Evolutionary conservation across 2,329 filamentous ascomycete genomes (phyloP).

Genomic region (Talaromyces sp.): DNA sequence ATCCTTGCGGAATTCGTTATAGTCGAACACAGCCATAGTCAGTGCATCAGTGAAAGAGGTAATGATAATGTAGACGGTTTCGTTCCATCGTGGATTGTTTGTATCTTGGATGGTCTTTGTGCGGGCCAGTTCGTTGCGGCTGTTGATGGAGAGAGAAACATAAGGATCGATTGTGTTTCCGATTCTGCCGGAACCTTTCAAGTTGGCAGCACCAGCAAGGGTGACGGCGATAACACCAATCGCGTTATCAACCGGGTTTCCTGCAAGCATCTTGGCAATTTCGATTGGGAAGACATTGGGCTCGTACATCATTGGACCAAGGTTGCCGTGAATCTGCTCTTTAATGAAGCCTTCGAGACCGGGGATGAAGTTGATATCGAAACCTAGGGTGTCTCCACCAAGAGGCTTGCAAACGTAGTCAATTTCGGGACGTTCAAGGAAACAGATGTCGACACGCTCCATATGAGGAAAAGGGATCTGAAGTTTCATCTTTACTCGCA

Average conservation of each 20-base stretch:
- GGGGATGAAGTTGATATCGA: constrained; percentile 98
- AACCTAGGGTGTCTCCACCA: constrained; percentile 89
- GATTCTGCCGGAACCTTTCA: constrained; percentile 95
- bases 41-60: constrained; percentile 85
- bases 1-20: constrained; percentile 93
- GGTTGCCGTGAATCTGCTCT: constrained; percentile 90
- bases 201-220: constrained; percentile 80
- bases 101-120: constrained; percentile 87
- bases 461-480: constrained; percentile 94
- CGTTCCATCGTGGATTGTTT: constrained; percentile 85
- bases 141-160: constrained; percentile 76
- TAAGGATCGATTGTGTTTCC: constrained; percentile 90
- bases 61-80: constrained; percentile 92
- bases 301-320: constrained; percentile 96
- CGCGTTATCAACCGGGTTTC: constrained; percentile 88
- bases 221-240: constrained; percentile 91
- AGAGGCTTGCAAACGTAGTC: constrained; percentile 98
- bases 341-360: constrained; percentile 89
- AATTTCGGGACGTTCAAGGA: constrained; percentile 80
- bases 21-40: constrained; percentile 81
- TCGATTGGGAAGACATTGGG: constrained; percentile 98
- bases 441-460: constrained; percentile 90
- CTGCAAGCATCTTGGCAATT: constrained; percentile 95
- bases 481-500: constrained; percentile 96
- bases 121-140: constrained; percentile 71